Evolutionary conservation across 257 asterid genomes (phyloP).

Genomic region (Gentiana dahurica): DNA sequence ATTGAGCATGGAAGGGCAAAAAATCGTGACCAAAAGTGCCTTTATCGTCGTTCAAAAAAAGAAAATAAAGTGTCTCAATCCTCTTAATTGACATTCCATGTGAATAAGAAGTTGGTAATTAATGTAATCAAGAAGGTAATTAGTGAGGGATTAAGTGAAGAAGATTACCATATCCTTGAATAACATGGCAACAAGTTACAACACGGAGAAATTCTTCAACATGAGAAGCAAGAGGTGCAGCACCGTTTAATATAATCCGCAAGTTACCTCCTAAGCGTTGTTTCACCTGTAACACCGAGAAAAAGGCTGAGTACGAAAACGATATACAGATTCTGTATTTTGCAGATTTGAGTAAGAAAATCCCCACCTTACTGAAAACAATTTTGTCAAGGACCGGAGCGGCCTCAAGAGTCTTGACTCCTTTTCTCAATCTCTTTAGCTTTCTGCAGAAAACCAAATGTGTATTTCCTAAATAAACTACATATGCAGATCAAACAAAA

Average conservation of each 20-base stretch:
- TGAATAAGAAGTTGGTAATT: not conserved
- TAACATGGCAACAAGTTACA: slow-evolving; percentile 67
- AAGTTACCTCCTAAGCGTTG: slow-evolving; percentile 91
- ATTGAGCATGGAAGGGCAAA: too few relatives aligned
- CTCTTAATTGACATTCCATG: too few relatives aligned
- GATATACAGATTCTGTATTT: too few relatives aligned
- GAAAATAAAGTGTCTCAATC: too few relatives aligned
- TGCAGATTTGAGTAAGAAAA: not conserved
- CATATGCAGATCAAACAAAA: not conserved
- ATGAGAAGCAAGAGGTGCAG: slow-evolving; percentile 95
- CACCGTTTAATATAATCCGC: slow-evolving; percentile 84
- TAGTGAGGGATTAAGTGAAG: slow-evolving; percentile 8
- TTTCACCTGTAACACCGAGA: slow-evolving; percentile 41
- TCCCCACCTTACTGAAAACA: slow-evolving; percentile 76
- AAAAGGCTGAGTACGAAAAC: not conserved
- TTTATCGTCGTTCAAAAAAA: too few relatives aligned
- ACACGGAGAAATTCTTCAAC: slow-evolving; percentile 87
- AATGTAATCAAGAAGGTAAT: not conserved
- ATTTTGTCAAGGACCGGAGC: slow-evolving; percentile 67
- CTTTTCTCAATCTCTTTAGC: slow-evolving; percentile 60
- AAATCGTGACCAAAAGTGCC: too few relatives aligned
- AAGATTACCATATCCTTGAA: slow-evolving; percentile 90
- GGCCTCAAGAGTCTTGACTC: slow-evolving; percentile 57
- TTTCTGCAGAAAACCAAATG: slow-evolving; percentile 37
- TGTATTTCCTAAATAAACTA: too few relatives aligned